These are phyloP conservation scores for Actinomortierella wolfii DNA, from an alignment of 371 early-diverging fungal genomes.

Conservation along the genomic window DNA sequence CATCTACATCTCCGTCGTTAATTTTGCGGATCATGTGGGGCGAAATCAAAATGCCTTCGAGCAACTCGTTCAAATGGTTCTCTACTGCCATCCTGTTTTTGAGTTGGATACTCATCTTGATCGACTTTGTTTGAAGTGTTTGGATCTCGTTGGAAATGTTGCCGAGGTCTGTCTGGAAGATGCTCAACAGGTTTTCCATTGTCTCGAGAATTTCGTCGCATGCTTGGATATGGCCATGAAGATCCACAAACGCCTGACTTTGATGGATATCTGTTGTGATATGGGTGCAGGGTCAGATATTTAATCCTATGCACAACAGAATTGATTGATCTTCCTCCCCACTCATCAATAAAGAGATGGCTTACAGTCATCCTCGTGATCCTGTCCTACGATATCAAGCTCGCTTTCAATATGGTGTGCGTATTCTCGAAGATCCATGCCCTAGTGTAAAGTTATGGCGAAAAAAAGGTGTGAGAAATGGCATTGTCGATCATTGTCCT, in stretches of 20 bases:
- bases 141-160: conserved; percentile 88
- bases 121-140: conserved; percentile 79
- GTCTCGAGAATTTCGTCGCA: conserved; percentile 84
- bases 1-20: conserved; percentile 88
- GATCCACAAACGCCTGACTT: conserved; percentile 66
- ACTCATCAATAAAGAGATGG: too few relatives aligned
- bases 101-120: conserved; percentile 77
- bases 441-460: conserved; percentile 44
- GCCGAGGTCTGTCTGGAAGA: conserved; percentile 86
- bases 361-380: conserved; percentile 77
- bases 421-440: conserved; percentile 88
- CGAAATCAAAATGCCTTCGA: conserved; percentile 84
- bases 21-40: conserved; percentile 85
- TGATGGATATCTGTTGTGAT: conserved; percentile 64
- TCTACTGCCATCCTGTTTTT: conserved; percentile 87
- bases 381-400: conserved; percentile 67
- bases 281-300: background rate
- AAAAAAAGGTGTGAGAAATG: background rate
- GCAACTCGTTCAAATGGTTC: conserved; percentile 63
- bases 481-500: background rate
- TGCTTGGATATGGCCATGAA: conserved; percentile 74
- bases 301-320: too few relatives aligned
- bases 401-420: conserved; percentile 77
- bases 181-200: conserved; percentile 84
- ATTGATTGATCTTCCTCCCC: too few relatives aligned